A percentile compares a stretch with the other conserved stretches of the same genome.
Evolutionary conservation across 345 rosid species (phyloP).

Genomic region (Nephelium lappaceum): DNA sequence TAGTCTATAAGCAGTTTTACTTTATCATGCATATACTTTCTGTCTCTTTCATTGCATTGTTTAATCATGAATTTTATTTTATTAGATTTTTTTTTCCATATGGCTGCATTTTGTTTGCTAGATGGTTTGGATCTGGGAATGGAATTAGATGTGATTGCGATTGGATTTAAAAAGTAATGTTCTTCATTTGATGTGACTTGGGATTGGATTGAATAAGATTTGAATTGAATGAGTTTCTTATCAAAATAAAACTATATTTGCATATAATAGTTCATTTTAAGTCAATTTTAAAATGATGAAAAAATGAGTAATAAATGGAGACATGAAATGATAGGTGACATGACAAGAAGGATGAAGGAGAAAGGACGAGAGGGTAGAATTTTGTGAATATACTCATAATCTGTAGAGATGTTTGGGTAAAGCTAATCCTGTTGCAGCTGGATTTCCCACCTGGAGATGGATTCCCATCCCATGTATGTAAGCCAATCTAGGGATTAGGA

Average conservation of each 20-base stretch:
- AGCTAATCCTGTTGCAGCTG: neutral
- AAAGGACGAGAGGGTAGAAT: neutral
- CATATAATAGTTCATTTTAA: neutral
- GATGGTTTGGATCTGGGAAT: neutral
- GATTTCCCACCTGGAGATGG: neutral
- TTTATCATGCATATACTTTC: neutral
- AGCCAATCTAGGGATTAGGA: neutral
- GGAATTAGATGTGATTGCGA: neutral
- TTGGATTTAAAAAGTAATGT: neutral
- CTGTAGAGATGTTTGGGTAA: neutral
- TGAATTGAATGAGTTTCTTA: neutral
- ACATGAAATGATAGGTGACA: neutral
- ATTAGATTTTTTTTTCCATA: neutral
- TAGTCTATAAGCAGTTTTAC: neutral
- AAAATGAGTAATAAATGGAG: neutral
- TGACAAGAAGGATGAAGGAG: neutral
- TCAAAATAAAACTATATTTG: neutral
- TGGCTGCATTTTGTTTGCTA: neutral
- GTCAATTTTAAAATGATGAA: neutral
- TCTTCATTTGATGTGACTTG: neutral
- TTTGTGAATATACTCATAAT: neutral
- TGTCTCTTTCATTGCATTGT: no score
- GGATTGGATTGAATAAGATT: neutral
- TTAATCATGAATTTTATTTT: neutral
- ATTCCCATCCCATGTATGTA: constrained; percentile 1